A percentile compares a stretch with the other conserved stretches of the same genome.
Evolutionary conservation across 2,329 filamentous ascomycete genomes (phyloP).

Genomic region (Bipolaris zeicola): DNA sequence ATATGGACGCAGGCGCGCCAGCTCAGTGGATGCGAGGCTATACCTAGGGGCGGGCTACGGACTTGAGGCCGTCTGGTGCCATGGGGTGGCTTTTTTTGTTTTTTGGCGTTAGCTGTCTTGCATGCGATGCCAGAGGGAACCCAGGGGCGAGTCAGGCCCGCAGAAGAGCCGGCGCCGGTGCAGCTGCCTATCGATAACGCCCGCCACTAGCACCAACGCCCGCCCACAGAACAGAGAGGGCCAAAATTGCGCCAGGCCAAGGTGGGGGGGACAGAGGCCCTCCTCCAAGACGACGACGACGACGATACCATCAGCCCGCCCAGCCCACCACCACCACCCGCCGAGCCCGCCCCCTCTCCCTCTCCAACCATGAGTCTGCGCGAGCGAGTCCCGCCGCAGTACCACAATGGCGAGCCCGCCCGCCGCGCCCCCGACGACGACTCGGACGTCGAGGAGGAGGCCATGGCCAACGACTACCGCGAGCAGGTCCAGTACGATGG

Average conservation of each 20-base stretch:
- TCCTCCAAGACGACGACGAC: neutral
- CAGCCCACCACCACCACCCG: constrained; percentile 9
- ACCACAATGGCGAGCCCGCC: constrained; percentile 50
- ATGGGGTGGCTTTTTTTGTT: neutral
- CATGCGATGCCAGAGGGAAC: too few species aligned
- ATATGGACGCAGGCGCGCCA: too few species aligned
- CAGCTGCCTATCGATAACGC: constrained; percentile 23
- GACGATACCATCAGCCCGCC: constrained; percentile 16
- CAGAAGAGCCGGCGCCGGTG: constrained; percentile 5
- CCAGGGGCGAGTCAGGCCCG: neutral
- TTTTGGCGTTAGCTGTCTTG: too few species aligned
- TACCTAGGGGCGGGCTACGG: constrained; percentile 14
- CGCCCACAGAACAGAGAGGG: constrained; percentile 25
- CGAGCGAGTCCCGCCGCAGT: constrained; percentile 29
- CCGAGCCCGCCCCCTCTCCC: constrained; percentile 8
- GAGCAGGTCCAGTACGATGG: constrained; percentile 93
- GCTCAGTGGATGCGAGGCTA: too few species aligned
- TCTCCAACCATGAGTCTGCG: constrained; percentile 29
- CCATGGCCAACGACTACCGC: constrained; percentile 91
- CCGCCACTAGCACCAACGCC: constrained; percentile 16
- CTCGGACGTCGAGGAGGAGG: constrained; percentile 95
- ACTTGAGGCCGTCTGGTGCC: constrained; percentile 3
- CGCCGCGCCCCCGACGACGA: constrained; percentile 66
- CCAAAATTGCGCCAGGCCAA: constrained; percentile 20
- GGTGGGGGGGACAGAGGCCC: constrained; percentile 17